These are phyloP conservation scores for Stentor roeselii DNA, from an alignment of 73 alveolate genomes.

Conservation along the genomic window DNA sequence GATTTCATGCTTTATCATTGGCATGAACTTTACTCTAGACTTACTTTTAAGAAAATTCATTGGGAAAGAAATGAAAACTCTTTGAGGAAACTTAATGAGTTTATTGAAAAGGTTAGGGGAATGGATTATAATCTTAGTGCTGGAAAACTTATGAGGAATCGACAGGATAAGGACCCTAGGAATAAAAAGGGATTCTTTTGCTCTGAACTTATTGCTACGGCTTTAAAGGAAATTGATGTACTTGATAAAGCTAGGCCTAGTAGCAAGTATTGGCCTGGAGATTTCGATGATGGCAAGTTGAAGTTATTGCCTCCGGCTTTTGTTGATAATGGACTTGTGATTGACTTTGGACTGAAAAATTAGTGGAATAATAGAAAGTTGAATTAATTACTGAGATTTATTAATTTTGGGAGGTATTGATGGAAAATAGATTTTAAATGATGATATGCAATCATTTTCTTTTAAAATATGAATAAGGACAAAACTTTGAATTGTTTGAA, in stretches of 20 bases:
- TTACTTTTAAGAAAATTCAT: conserved; percentile 29
- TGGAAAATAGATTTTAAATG: too few relatives aligned
- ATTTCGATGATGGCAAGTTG: conserved; percentile 16
- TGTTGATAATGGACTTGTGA: background rate
- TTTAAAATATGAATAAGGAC: too few relatives aligned
- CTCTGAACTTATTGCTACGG: conserved; percentile 64
- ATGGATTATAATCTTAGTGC: conserved; percentile 34
- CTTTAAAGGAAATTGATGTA: conserved; percentile 50
- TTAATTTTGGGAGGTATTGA: too few relatives aligned
- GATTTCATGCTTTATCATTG: conserved; percentile 32
- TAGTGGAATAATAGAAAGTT: too few relatives aligned
- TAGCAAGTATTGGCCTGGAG: conserved; percentile 63
- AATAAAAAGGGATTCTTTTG: conserved; percentile 40
- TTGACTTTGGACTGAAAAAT: too few relatives aligned
- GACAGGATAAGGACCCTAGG: background rate
- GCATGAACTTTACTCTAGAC: conserved; percentile 33
- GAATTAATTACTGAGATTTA: too few relatives aligned
- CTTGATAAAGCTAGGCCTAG: conserved; percentile 56
- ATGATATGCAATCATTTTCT: too few relatives aligned
- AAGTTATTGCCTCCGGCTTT: background rate
- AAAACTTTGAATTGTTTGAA: too few relatives aligned
- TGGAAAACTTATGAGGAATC: conserved; percentile 8
- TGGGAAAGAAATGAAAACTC: conserved; percentile 25
- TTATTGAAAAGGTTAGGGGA: conserved; percentile 38
- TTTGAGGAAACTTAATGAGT: conserved; percentile 20